These are phyloP conservation scores for Paramecium sexaurelia DNA, from an alignment of 73 alveolate species.

Conservation along the genomic window DNA sequence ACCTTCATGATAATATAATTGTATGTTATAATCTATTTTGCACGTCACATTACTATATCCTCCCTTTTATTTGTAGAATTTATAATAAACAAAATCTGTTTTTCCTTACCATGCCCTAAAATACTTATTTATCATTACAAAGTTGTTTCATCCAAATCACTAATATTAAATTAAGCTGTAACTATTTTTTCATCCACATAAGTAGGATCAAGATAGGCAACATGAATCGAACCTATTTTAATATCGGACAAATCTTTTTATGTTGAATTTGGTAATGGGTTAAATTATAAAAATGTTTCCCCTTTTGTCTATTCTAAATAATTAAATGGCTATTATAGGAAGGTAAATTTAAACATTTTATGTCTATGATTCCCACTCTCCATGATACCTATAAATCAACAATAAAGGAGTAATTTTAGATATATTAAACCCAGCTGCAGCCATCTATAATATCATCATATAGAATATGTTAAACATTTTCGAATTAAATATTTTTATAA, in stretches of 20 bases:
- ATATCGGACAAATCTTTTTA: background rate
- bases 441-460: background rate
- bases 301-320: constrained; percentile 22
- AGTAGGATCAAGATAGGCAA: constrained; percentile 5
- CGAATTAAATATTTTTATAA: background rate
- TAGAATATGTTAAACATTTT: background rate
- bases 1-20: background rate
- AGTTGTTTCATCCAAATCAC: background rate
- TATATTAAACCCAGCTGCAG: background rate
- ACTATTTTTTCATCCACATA: background rate
- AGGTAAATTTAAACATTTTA: background rate
- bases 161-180: background rate
- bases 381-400: background rate
- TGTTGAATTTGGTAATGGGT: background rate
- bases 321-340: constrained; percentile 18
- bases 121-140: background rate
- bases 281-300: background rate
- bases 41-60: background rate
- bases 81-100: background rate
- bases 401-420: background rate
- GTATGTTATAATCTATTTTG: background rate
- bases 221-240: background rate
- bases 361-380: background rate
- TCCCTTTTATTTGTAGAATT: background rate
- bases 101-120: background rate